Evolutionary conservation across 352 stramenopile species (phyloP), one percentile per base, ranked within the genome.

Genomic region (Ophiocytium majus): DNA sequence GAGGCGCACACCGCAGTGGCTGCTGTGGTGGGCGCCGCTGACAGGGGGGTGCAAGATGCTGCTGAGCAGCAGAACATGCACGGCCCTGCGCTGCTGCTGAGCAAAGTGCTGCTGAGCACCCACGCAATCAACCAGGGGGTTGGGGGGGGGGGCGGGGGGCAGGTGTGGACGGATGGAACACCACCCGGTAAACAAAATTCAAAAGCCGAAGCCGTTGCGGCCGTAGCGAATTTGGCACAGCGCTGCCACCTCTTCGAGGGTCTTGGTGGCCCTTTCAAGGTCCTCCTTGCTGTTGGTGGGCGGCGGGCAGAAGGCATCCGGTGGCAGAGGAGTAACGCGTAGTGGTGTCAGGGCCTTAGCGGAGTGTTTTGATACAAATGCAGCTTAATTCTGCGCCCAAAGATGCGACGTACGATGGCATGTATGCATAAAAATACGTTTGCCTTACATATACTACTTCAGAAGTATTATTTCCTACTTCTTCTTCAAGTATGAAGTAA

Each of bases 191-290:
- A n/a, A n/a, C n/a, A n/a, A n/a, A n/a, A n/a, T n/a, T n/a, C n/a
- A 79, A 17, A 79, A 49, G 31, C 71, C 71, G 49, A 79, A 79
- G 23, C 71, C 71, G 49, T 79, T 79, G 49, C 71, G 71, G 10
- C 9, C 71, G 49, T 79, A 79, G 10, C 71, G 10, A 10, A 79
- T 10, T 79, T 79, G 71, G 23, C 71, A 79, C 10, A 79, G 71
- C 49, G 35, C 31, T 19, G 71, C 71, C 17, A 79, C 71, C 49
- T 79, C 9, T 34, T 79, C 9, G 17, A 79, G 31, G 17, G 71
- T 79, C 49, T 10, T 35, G 23, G 9, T 19, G 9, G 71, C 71
- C 10, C 49, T 10, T 79, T 79, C 71, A 35, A 79, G 31, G 49
- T 79, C 71, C 31, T 10, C 23, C 49, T 79, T 35, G 31, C 71